Percentiles rank a stretch among this genome's conserved stretches.
Conservation (phyloP, 108 stramenopile species). For the Stephanodiscus triporus region DNA sequence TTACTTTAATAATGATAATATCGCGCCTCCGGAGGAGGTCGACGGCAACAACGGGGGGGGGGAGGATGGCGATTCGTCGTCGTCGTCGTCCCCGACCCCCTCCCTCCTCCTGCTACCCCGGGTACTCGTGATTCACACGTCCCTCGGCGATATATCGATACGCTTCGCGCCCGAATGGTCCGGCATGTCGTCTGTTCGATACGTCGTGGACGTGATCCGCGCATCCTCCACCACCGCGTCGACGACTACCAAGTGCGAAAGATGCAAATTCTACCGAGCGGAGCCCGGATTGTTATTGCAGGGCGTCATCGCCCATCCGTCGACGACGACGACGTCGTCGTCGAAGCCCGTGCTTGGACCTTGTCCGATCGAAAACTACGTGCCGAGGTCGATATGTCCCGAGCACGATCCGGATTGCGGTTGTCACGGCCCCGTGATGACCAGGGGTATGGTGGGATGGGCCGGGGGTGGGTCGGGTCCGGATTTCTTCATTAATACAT, state of each 20-base stretch:
- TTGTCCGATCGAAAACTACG: slow-evolving; percentile 54
- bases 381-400: slow-evolving; percentile 53
- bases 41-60: too few species aligned
- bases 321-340: slow-evolving; percentile 13
- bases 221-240: slow-evolving; percentile 26
- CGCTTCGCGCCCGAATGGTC: slow-evolving; percentile 59
- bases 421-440: slow-evolving; percentile 79
- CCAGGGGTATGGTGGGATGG: slow-evolving; percentile 80
- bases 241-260: slow-evolving; percentile 34
- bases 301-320: slow-evolving; percentile 54
- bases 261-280: slow-evolving; percentile 78
- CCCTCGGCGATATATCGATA: slow-evolving; percentile 59
- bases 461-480: slow-evolving; percentile 73
- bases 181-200: slow-evolving; percentile 56
- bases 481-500: slow-evolving; percentile 79
- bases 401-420: slow-evolving; percentile 67
- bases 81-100: too few species aligned
- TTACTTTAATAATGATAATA: too few species aligned
- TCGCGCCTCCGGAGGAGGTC: too few species aligned
- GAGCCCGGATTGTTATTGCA: slow-evolving; percentile 73
- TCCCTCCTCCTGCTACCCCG: background rate
- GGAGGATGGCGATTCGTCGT: too few species aligned
- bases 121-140: slow-evolving; percentile 18
- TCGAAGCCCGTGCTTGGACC: slow-evolving; percentile 37
- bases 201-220: slow-evolving; percentile 59